Conservation (phyloP, 495 filamentous ascomycete species). For the Lasiosphaeriaceae sp. region DNA sequence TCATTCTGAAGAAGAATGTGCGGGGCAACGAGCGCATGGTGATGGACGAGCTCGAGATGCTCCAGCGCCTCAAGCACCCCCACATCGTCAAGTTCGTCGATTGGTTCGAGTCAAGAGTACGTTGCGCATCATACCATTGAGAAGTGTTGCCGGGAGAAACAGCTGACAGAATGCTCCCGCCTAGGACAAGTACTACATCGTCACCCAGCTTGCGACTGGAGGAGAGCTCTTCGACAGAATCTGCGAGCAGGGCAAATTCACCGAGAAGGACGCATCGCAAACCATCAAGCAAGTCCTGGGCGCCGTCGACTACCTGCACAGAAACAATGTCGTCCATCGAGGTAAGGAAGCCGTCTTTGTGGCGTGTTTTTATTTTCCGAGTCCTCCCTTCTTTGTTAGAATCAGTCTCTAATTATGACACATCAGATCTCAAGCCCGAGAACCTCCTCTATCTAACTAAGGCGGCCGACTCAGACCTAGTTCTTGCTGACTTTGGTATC, state of each 20-base stretch:
- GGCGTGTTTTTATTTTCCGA: neutral
- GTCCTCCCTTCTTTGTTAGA: neutral
- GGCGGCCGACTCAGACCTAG: slow-evolving; percentile 71
- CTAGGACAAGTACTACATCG: slow-evolving; percentile 99
- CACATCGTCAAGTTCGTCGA: slow-evolving; percentile 98
- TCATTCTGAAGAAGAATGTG: slow-evolving; percentile 99
- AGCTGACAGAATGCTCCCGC: slow-evolving; percentile 9
- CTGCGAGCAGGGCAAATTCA: slow-evolving; percentile 97
- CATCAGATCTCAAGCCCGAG: slow-evolving; percentile 90
- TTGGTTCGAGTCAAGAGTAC: slow-evolving; percentile 95
- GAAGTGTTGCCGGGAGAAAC: neutral
- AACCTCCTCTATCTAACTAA: slow-evolving; percentile 91
- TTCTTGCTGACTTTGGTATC: slow-evolving; percentile 97
- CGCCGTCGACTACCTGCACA: slow-evolving; percentile 91
- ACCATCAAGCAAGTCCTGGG: slow-evolving; percentile 94
- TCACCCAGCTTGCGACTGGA: slow-evolving; percentile 93
- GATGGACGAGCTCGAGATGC: slow-evolving; percentile 90
- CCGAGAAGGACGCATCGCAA: slow-evolving; percentile 95
- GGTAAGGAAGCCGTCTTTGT: slow-evolving; percentile 47
- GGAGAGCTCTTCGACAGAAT: slow-evolving; percentile 98
- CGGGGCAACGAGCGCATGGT: slow-evolving; percentile 98
- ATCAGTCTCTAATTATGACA: neutral
- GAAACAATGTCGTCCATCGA: slow-evolving; percentile 94
- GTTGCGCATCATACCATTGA: slow-evolving; percentile 14
- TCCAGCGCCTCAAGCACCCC: slow-evolving; percentile 84